Base-by-base conservation (phyloP, 768 basidiomycete species). In the Leccinum rimulosum region DNA sequence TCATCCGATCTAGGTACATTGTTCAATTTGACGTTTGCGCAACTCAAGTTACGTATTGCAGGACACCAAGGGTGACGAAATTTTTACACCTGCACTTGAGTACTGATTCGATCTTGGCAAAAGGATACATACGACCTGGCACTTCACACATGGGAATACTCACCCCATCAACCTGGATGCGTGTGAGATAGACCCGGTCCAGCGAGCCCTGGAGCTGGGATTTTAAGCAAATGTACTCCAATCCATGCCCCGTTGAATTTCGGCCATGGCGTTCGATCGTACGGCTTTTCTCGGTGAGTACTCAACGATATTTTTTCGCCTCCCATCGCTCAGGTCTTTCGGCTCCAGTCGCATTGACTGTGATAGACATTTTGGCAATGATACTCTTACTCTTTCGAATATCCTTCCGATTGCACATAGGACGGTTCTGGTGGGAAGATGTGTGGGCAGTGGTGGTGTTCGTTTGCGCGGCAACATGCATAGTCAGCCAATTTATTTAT, bases 391-490 rank as follows among this genome's bases (percentile, higher is more conserved):
- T 66, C 2, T 61, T 67, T 54, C 66, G 65, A 14, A 19, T 67
- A 17, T 50, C 50, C 1, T 58, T 66, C 40, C 59, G 66, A 28
- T 28, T 59, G 25, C 57, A 28, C 19, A 59, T 67, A 56, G 58
- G 48, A 49, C 28, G 62, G n/a, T 61, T 67, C 36, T 68, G 67
- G 66, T 68, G 68, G 68, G 68, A 70, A 55, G 67, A 68, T 45
- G 8, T 45, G 3, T 70, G 68, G 66, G 66, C 68, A 28, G 59
- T 14, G 27, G 49, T 50, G 15, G 49, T 25, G 8, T 27, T 50
- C 28, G 49, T 50, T 27, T 50, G 22, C 27, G 49, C 25, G 28
- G 27, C 28, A 17, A 28, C 27, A 30, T 50, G 8, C 49, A 30
- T 28, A 17, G 4, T 50, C 12, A 28, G 15, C 28, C 49, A 50